A percentile compares a stretch with the other conserved stretches of the same genome.
Conservation (phyloP, 2,329 filamentous ascomycete species). For the Leptodontidium sp. region DNA sequence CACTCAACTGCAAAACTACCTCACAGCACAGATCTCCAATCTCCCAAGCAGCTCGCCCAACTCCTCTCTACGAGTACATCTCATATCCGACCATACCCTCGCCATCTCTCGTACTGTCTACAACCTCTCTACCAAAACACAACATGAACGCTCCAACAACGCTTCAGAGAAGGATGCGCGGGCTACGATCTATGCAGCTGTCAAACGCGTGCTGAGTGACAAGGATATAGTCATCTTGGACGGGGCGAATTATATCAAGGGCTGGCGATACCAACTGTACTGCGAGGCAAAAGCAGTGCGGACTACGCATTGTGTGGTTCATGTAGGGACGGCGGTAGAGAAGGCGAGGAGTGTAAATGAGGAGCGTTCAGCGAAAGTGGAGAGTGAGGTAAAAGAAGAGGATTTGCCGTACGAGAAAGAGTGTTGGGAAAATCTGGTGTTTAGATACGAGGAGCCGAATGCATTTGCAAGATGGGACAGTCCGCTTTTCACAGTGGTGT, state of each 20-base stretch:
- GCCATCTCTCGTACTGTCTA: conserved; percentile 76
- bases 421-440: conserved; percentile 53
- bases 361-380: conserved; percentile 53
- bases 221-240: conserved; percentile 83
- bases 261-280: conserved; percentile 85
- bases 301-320: conserved; percentile 78
- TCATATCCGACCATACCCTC: conserved; percentile 77
- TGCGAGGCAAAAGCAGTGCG: conserved; percentile 84
- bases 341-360: conserved; percentile 66
- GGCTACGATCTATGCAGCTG: conserved; percentile 77
- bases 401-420: conserved; percentile 41
- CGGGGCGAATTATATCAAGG: conserved; percentile 88
- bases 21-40: conserved; percentile 60
- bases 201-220: conserved; percentile 77
- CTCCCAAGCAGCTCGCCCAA: conserved; percentile 45
- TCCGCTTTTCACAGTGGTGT: conserved; percentile 80
- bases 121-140: conserved; percentile 65
- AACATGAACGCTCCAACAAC: conserved; percentile 73
- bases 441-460: conserved; percentile 87
- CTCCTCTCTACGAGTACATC: conserved; percentile 68
- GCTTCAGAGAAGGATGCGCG: conserved; percentile 83
- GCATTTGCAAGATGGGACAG: conserved; percentile 86
- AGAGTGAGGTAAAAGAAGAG: conserved; percentile 42
- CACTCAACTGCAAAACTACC: conserved; percentile 70
- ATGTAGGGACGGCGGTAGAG: conserved; percentile 65